A percentile compares a stretch with the other conserved stretches of the same genome.
These are phyloP conservation scores for Pharus latifolius DNA, from an alignment of 176 grass and related monocot species.

Conservation along the genomic window DNA sequence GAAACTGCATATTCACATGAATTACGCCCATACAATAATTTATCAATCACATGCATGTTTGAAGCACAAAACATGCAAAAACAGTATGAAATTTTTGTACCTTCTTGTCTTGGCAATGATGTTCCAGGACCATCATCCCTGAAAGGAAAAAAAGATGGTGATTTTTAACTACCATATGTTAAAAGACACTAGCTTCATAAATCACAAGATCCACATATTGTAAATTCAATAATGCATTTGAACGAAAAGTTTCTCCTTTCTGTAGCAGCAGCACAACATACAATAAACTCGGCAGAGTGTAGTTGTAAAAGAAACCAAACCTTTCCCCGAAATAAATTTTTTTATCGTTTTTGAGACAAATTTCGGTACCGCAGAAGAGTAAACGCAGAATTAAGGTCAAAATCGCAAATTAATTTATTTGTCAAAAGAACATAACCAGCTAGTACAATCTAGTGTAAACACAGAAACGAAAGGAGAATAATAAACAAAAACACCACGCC, in stretches of 20 bases:
- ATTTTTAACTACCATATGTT: neutral
- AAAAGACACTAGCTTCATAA: neutral
- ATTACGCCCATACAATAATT: neutral
- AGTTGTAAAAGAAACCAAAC: neutral
- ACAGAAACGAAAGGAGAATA: neutral
- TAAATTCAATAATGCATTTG: neutral
- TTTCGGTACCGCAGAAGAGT: too few species aligned
- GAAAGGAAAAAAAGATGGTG: constrained; percentile 5
- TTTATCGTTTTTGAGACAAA: too few species aligned
- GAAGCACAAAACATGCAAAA: neutral
- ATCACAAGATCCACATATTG: too few species aligned
- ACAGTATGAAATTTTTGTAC: constrained; percentile 26
- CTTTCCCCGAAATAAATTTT: too few species aligned
- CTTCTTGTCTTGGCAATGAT: constrained; percentile 67
- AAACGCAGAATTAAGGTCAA: neutral
- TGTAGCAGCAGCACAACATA: neutral
- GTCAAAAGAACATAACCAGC: neutral
- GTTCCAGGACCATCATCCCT: constrained; percentile 52
- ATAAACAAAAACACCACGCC: too few species aligned
- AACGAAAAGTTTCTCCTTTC: neutral
- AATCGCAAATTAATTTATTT: neutral
- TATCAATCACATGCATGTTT: neutral
- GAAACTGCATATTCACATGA: neutral
- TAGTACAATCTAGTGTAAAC: neutral
- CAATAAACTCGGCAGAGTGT: neutral